These are phyloP conservation scores for Linderniella brevidens DNA, from an alignment of 257 asterid species.

Conservation along the genomic window DNA sequence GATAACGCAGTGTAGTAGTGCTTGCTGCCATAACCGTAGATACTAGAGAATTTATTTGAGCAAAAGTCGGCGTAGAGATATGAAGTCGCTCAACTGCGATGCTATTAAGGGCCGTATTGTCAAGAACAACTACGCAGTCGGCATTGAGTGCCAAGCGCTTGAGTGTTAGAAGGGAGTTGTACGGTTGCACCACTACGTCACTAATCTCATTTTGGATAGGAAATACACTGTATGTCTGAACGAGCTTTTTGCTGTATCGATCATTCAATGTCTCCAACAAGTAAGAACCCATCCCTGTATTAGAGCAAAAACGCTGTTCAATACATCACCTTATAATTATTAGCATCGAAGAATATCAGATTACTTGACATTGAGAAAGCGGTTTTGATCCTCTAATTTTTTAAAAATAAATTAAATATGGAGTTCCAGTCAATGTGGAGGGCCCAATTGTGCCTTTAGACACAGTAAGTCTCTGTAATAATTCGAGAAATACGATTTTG, in stretches of 20 bases:
- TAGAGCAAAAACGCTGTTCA: slow-evolving; percentile 10
- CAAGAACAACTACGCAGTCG: slow-evolving; percentile 98
- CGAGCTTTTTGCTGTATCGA: slow-evolving; percentile 94
- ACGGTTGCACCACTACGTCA: slow-evolving; percentile 98
- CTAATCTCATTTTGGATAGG: slow-evolving; percentile 97
- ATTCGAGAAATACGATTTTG: slow-evolving; percentile 3
- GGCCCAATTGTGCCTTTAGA: background rate
- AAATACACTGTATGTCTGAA: slow-evolving; percentile 94
- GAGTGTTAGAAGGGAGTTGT: slow-evolving; percentile 89
- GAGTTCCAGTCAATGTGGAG: no score
- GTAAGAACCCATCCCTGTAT: slow-evolving; percentile 95
- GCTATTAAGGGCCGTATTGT: slow-evolving; percentile 89
- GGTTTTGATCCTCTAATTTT: background rate
- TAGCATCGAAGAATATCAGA: no score
- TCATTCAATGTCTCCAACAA: slow-evolving; percentile 91
- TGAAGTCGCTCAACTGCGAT: slow-evolving; percentile 96
- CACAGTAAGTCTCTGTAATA: background rate
- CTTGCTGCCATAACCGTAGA: slow-evolving; percentile 99
- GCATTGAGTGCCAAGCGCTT: slow-evolving; percentile 87
- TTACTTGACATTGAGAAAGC: slow-evolving; percentile 2
- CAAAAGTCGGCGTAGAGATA: slow-evolving; percentile 81
- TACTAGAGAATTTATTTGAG: slow-evolving; percentile 89
- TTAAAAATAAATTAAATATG: no score
- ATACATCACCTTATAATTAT: slow-evolving; percentile 8
- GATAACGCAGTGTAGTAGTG: slow-evolving; percentile 91